Evolutionary conservation across 768 basidiomycete species (phyloP), one percentile per base, ranked within the genome.

Genomic region (Galerina sulciceps): DNA sequence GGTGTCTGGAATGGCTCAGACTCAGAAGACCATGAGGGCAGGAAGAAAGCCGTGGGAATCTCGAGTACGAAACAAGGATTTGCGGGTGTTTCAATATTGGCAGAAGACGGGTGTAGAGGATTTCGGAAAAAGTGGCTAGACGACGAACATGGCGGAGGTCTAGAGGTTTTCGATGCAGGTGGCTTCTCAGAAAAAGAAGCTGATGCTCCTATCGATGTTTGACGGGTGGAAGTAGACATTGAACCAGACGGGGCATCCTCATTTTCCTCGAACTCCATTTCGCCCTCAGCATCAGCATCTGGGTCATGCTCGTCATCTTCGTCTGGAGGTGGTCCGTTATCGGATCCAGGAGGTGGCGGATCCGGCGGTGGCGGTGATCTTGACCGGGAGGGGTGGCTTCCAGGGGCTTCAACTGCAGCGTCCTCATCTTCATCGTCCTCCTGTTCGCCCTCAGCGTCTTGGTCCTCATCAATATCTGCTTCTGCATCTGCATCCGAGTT

Each of bases 261-360:
- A 35, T 58, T 60, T 47, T 72, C 70, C 18, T 71, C 71, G 38
- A 64, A 56, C n/a, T 75, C 72, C 65, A 73, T 68, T 43, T 75
- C 74, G 10, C 74, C 74, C 60, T 75, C 74, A 14, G 74, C 73
- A 57, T 74, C 71, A 37, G 65, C 71, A 57, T 68, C 68, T 41
- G 64, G 60, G 46, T 60, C 66, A 41, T 63, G 60, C 9, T 58
- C 63, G 46, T 57, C 57, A 41, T 65, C 56, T 20, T 55, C 55
- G 38, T 63, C 53, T 14, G 40, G 22, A 37, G 61, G 53, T 5
- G 52, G 53, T 13, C 44, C 45, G 31, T 40, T 35, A 46, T 50
- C 54, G 50, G 53, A 20, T 14, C 58, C 65, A 49, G 64, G 61
- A 13, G 59, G 57, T 22, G 60, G 55, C 6, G 63, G 61, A 55